phyloP scores from a whole-genome alignment of 169 alveolate genomes.

The Plasmodium malariae region DNA sequence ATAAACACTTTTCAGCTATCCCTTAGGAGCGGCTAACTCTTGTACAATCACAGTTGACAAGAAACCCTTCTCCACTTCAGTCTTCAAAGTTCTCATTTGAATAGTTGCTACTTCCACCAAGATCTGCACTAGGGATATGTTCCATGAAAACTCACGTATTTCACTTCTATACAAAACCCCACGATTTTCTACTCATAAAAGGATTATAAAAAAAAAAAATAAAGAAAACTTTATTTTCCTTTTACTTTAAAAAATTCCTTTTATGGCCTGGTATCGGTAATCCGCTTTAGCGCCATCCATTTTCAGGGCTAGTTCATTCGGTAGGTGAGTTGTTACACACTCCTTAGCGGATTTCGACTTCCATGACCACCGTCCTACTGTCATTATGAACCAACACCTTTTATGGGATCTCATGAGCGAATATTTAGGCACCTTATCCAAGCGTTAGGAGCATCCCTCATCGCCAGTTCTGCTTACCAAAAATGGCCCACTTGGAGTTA shows the following conservation, averaged over 20 bases:
- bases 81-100: constrained; percentile 94
- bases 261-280: constrained; percentile 90
- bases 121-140: constrained; percentile 95
- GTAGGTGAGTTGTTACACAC: constrained; percentile 95
- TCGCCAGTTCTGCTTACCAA: constrained; percentile 95
- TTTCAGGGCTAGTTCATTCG: constrained; percentile 94
- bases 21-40: constrained; percentile 94
- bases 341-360: constrained; percentile 95
- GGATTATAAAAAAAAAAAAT: constrained; percentile 80
- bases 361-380: constrained; percentile 96
- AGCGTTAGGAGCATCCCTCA: constrained; percentile 94
- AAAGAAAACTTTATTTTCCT: background rate
- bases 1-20: constrained; percentile 85
- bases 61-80: constrained; percentile 96
- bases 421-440: constrained; percentile 93
- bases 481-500: constrained; percentile 94
- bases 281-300: constrained; percentile 94
- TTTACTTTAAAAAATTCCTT: background rate
- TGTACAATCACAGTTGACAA: constrained; percentile 92
- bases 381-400: constrained; percentile 91
- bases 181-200: constrained; percentile 94
- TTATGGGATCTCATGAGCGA: constrained; percentile 93
- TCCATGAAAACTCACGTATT: constrained; percentile 93
- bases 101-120: constrained; percentile 95
- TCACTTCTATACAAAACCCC: constrained; percentile 91